phyloP scores from a whole-genome alignment of 345 rosid genomes.

The Ailanthus altissimus region DNA sequence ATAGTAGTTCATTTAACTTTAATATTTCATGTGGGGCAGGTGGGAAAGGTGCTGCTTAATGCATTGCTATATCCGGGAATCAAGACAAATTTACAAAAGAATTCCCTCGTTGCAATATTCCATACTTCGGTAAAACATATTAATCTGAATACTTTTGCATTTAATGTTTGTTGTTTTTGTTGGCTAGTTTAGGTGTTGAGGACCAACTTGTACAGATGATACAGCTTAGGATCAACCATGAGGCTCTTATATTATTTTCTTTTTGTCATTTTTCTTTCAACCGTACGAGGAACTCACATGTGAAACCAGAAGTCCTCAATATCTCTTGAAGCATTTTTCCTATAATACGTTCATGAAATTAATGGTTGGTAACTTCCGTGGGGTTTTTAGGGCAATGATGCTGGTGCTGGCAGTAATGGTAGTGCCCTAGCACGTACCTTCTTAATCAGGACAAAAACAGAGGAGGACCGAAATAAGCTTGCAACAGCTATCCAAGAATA shows the following conservation, averaged over 20 bases:
- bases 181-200: background rate
- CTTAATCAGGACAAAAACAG: conserved; percentile 70
- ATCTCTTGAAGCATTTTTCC: background rate
- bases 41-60: conserved; percentile 81
- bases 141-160: background rate
- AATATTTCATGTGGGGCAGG: conserved; percentile 46
- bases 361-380: conserved; percentile 3
- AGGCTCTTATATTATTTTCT: background rate
- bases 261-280: background rate
- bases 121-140: conserved; percentile 69
- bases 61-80: conserved; percentile 87
- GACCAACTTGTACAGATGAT: background rate
- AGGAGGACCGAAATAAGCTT: conserved; percentile 75
- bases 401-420: conserved; percentile 46
- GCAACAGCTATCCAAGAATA: conserved; percentile 76
- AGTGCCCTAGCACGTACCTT: conserved; percentile 69
- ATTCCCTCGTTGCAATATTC: conserved; percentile 85
- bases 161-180: background rate
- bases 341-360: background rate
- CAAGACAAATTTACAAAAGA: conserved; percentile 75
- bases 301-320: background rate
- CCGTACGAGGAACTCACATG: background rate
- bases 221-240: background rate
- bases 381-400: conserved; percentile 57
- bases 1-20: conserved; percentile 18